Percentiles rank a stretch among this genome's conserved stretches.
Evolutionary conservation across 2,329 filamentous ascomycete genomes (phyloP).

Genomic region (Paecilomyces formosus): DNA sequence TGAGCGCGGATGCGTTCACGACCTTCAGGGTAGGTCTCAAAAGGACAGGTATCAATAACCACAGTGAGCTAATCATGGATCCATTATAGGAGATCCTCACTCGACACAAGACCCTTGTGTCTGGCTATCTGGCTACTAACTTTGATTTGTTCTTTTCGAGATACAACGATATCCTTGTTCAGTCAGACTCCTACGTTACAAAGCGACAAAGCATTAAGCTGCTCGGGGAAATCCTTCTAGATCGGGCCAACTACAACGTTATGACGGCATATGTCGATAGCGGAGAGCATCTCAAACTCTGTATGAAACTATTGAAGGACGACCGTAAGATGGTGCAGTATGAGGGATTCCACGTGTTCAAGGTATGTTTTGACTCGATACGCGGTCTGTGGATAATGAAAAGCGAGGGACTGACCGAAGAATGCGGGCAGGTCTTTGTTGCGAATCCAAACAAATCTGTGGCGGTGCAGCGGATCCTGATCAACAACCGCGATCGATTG

Average conservation of each 20-base stretch:
- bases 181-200: conserved; percentile 93
- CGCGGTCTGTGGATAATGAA: neutral
- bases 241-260: conserved; percentile 92
- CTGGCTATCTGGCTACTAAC: conserved; percentile 79
- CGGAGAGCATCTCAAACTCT: conserved; percentile 92
- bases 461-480: conserved; percentile 86
- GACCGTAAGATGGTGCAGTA: conserved; percentile 99
- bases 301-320: conserved; percentile 94
- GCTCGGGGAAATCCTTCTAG: conserved; percentile 86
- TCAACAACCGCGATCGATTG: conserved; percentile 91
- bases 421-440: conserved; percentile 66
- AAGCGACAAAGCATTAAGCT: conserved; percentile 98
- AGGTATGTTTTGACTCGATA: conserved; percentile 42
- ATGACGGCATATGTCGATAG: conserved; percentile 97
- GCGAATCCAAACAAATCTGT: conserved; percentile 98
- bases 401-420: conserved; percentile 9
- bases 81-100: conserved; percentile 75
- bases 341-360: conserved; percentile 98
- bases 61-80: conserved; percentile 4
- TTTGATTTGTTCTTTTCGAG: conserved; percentile 88
- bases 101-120: conserved; percentile 84
- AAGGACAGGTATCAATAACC: neutral
- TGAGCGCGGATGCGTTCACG: conserved; percentile 94
- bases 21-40: conserved; percentile 68
- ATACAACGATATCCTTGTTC: conserved; percentile 81